Evolutionary conservation across 192 early-diverging fungal genomes (phyloP).

Genomic region (Mortierella claussenii): DNA sequence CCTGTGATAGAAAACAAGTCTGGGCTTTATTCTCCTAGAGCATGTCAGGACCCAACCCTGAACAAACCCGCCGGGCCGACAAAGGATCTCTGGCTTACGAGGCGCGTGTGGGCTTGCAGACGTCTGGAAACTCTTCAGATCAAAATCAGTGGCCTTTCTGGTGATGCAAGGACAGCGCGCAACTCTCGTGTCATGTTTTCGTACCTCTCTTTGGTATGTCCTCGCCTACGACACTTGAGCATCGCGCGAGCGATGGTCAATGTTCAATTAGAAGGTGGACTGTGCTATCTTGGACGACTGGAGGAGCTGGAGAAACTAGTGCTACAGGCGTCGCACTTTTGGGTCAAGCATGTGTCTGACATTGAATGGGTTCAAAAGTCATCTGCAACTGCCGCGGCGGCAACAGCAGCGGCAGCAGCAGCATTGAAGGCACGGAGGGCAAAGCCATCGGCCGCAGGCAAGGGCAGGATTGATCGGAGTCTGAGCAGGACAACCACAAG

Average conservation of each 20-base stretch:
- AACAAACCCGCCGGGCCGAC: background rate
- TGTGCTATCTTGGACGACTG: slow-evolving; percentile 9
- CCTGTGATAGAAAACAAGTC: background rate
- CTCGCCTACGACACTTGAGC: slow-evolving; percentile 1
- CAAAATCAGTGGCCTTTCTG: slow-evolving; percentile 8
- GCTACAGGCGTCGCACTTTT: slow-evolving; percentile 13
- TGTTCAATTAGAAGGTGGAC: slow-evolving; percentile 16
- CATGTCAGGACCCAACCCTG: background rate
- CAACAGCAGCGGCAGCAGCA: slow-evolving; percentile 2
- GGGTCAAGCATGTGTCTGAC: slow-evolving; percentile 21
- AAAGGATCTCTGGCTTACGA: background rate
- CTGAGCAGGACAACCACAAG: slow-evolving; percentile 7
- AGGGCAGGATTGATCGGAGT: background rate
- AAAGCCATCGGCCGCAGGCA: background rate
- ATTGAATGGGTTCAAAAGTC: slow-evolving; percentile 11
- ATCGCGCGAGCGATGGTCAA: slow-evolving; percentile 20
- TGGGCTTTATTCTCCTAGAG: slow-evolving; percentile 9
- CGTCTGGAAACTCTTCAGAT: slow-evolving; percentile 17
- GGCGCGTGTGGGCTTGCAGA: slow-evolving; percentile 16
- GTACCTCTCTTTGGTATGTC: slow-evolving; percentile 19
- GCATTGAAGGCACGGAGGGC: background rate
- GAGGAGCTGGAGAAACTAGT: slow-evolving; percentile 6
- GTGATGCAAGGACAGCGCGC: slow-evolving; percentile 7
- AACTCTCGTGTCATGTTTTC: slow-evolving; percentile 23
- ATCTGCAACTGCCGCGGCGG: too few species aligned